Evolutionary conservation across 805 yeast genomes (phyloP).

Genomic region (Naumovozyma baii): DNA sequence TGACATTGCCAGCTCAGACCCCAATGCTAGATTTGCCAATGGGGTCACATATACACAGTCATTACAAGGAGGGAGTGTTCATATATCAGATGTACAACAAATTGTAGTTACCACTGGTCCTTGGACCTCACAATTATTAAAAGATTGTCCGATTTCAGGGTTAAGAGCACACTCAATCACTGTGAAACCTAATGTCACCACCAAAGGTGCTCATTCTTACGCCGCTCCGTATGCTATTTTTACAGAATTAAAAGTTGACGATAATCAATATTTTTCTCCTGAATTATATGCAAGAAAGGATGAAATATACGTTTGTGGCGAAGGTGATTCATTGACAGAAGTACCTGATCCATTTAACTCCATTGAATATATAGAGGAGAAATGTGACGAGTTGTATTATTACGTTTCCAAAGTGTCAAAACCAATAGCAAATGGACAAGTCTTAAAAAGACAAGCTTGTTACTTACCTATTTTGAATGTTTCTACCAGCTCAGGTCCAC

Average conservation of each 20-base stretch:
- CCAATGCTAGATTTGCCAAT: conserved; percentile 39
- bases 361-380: conserved; percentile 75
- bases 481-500: conserved; percentile 86
- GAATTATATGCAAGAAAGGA: conserved; percentile 92
- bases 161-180: conserved; percentile 93
- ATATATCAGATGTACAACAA: conserved; percentile 46
- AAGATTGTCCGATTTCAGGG: conserved; percentile 91
- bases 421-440: conserved; percentile 60
- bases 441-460: conserved; percentile 84
- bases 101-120: conserved; percentile 89
- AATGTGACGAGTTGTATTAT: conserved; percentile 78
- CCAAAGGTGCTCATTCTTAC: conserved; percentile 8
- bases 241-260: conserved; percentile 76
- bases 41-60: conserved; percentile 53
- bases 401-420: conserved; percentile 71
- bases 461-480: conserved; percentile 90
- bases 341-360: conserved; percentile 92
- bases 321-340: conserved; percentile 83
- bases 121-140: conserved; percentile 86
- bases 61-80: conserved; percentile 13
- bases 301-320: conserved; percentile 96
- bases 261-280: conserved; percentile 68
- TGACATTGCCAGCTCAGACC: conserved; percentile 49
- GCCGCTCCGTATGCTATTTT: conserved; percentile 93
- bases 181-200: conserved; percentile 60